Conservation (phyloP, 2,329 filamentous ascomycete genomes). For the Ophiosphaerella narmari region DNA sequence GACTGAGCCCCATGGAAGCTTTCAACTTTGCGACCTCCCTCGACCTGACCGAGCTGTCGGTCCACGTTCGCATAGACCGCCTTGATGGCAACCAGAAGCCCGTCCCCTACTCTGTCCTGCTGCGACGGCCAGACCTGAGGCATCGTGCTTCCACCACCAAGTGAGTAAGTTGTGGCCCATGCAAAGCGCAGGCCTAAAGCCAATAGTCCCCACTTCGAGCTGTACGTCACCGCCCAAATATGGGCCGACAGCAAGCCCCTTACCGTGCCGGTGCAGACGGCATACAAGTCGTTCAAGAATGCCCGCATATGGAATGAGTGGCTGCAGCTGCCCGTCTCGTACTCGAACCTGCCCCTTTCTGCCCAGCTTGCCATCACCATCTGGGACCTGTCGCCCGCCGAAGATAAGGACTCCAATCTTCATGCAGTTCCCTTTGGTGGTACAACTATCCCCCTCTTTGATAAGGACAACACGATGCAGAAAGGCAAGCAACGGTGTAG, state of each 20-base stretch:
- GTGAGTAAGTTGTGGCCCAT: conserved; percentile 46
- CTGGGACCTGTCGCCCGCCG: conserved; percentile 89
- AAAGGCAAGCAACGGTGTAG: conserved; percentile 92
- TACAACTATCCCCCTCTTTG: conserved; percentile 90
- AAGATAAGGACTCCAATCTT: conserved; percentile 68
- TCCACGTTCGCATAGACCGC: conserved; percentile 68
- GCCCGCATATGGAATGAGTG: conserved; percentile 88
- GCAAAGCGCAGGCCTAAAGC: too few relatives aligned
- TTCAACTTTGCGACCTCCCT: conserved; percentile 95
- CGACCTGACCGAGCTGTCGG: conserved; percentile 71
- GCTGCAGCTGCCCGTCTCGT: conserved; percentile 84
- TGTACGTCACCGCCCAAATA: conserved; percentile 90
- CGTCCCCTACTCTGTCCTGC: conserved; percentile 75
- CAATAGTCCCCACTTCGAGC: conserved; percentile 75
- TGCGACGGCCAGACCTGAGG: conserved; percentile 78
- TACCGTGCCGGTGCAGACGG: conserved; percentile 87
- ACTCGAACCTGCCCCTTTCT: conserved; percentile 79
- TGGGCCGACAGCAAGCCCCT: conserved; percentile 96
- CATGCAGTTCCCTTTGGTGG: conserved; percentile 92
- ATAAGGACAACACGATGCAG: conserved; percentile 85
- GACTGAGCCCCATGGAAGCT: conserved; percentile 64
- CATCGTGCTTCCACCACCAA: conserved; percentile 86
- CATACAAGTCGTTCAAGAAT: conserved; percentile 87
- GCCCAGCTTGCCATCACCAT: conserved; percentile 88
- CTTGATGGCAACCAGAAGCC: conserved; percentile 79